Base-by-base conservation (phyloP, 2,329 filamentous ascomycete genomes). In the Hypoxylon sp. region DNA sequence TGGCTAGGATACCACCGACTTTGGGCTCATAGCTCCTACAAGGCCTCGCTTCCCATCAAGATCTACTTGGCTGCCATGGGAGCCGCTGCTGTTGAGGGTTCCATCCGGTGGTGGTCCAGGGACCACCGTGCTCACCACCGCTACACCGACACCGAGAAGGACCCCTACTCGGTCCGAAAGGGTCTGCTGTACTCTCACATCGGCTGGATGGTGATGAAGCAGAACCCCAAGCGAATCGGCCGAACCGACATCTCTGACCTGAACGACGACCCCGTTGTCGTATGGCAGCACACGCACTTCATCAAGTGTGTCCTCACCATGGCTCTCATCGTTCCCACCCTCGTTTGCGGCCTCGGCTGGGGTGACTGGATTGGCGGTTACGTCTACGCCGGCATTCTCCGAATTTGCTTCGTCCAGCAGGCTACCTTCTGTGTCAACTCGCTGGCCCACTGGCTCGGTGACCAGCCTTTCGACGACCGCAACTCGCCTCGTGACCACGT, bases 391-490 rank as follows among this genome's bases (percentile, higher is more conserved):
- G 79, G 79, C 58, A 80, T 82, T 65, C 75, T 81, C 52, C 76
- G 79, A 65, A 79, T 81, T 69, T 79, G 80, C 71, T 78, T 81
- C 69, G 78, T 81, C 55, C 79, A 82, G 69, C 79, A 82, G 70
- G 78, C 78, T 43, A 81, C 79, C 41, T 82, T 82, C 76, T 81
- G 79, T 58, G 79, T 82, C 73, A 82, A 82, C 74, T 81, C 79
- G 7, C 77, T 82, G 46, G 79, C 79, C 40, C 79, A 82, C 69
- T 82, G 78, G 78, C 76, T 82, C 40, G 79, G 79, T 24, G 86
- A 88, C 65, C 86, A 89, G 75, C 87, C 87, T 45, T 89, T 89
- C 70, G 86, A 88, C 62, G 86, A 89, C 79, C 84, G 85, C 72
- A 88, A 89, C 80, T 87, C 84, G 38, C 86, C 86, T 48, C 83